phyloP scores from a whole-genome alignment of 257 asterid genomes.

The Gentiana dahurica region DNA sequence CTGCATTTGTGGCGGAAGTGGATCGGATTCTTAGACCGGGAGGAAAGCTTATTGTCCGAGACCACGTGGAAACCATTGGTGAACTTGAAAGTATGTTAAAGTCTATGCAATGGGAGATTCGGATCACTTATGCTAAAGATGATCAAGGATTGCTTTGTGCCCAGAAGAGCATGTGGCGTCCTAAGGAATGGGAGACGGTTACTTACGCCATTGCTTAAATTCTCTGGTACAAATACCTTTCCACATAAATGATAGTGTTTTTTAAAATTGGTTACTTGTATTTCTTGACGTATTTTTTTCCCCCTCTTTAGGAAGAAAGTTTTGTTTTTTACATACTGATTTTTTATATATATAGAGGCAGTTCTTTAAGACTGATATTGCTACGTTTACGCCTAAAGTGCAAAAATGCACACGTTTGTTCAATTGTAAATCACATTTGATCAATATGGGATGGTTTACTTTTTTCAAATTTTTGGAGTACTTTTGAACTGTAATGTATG shows the following conservation, averaged over 20 bases:
- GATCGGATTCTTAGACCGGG: conserved; percentile 90
- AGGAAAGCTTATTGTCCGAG: conserved; percentile 81
- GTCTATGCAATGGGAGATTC: conserved; percentile 79
- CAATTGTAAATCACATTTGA: too few species aligned
- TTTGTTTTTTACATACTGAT: not conserved
- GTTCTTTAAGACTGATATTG: too few species aligned
- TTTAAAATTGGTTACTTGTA: conserved; percentile 3
- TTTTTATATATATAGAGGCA: too few species aligned
- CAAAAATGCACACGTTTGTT: too few species aligned
- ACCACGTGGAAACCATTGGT: conserved; percentile 39
- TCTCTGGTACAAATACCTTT: conserved; percentile 1
- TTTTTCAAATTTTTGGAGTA: too few species aligned
- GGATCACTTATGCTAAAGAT: conserved; percentile 69
- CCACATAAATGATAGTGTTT: not conserved
- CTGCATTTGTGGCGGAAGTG: conserved; percentile 64
- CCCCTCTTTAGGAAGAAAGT: conserved; percentile 2
- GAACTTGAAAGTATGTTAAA: conserved; percentile 66
- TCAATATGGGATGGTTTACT: too few species aligned
- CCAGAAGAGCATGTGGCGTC: conserved; percentile 77
- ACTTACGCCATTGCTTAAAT: conserved; percentile 47
- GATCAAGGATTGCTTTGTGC: conserved; percentile 71
- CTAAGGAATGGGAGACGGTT: conserved; percentile 49
- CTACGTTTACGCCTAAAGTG: too few species aligned
- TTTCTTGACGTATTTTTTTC: conserved; percentile 6
- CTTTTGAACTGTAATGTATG: too few species aligned